A percentile compares a stretch with the other conserved stretches of the same genome.
Evolutionary conservation across 2,329 filamentous ascomycete genomes (phyloP).

Genomic region (Aspergillus thermomutatus): DNA sequence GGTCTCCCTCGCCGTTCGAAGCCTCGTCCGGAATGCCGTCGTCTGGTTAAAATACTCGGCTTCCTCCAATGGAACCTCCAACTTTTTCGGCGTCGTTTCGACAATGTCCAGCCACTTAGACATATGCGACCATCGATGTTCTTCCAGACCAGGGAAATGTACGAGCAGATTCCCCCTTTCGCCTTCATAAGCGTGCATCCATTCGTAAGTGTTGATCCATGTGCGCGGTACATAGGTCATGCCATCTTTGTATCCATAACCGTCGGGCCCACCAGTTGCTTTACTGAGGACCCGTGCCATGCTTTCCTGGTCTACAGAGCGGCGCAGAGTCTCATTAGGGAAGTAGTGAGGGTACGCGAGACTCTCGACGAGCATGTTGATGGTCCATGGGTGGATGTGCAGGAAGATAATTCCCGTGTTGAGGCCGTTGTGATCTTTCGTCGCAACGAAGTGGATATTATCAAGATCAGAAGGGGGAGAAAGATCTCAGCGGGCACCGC

Average conservation of each 20-base stretch:
- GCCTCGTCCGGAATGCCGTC: constrained; percentile 19
- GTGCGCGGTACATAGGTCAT: constrained; percentile 19
- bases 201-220: constrained; percentile 29
- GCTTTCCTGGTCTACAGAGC: constrained; percentile 19
- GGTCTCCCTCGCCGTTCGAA: constrained; percentile 2
- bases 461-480: constrained; percentile 26
- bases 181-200: constrained; percentile 24
- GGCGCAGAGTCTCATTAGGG: constrained; percentile 17
- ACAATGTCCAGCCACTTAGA: constrained; percentile 23
- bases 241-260: constrained; percentile 13
- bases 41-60: constrained; percentile 19
- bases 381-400: constrained; percentile 29
- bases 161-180: constrained; percentile 27
- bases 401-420: constrained; percentile 33
- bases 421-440: constrained; percentile 29
- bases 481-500: constrained; percentile 29
- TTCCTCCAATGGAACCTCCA: constrained; percentile 21
- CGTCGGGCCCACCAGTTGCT: constrained; percentile 12
- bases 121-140: constrained; percentile 25
- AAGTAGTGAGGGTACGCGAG: constrained; percentile 23
- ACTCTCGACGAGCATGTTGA: constrained; percentile 24
- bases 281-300: constrained; percentile 21
- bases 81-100: constrained; percentile 16
- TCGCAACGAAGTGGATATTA: constrained; percentile 29
- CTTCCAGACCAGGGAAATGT: constrained; percentile 27